Conservation (phyloP, 441 rosid species). For the Arabidopsis lyrata region DNA sequence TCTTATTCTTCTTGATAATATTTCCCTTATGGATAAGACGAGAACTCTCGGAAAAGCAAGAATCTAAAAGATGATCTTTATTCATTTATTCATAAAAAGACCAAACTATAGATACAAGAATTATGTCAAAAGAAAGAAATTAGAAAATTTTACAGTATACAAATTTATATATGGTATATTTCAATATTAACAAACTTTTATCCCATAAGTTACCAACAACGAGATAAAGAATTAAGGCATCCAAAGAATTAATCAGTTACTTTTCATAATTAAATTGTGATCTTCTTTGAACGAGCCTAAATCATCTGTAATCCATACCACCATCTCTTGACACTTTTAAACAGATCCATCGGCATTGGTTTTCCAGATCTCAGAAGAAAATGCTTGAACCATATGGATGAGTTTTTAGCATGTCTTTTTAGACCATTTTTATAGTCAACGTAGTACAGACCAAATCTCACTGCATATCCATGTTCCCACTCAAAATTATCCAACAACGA, state of each 20-base stretch:
- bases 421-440: background rate
- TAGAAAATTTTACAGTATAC: too few species aligned
- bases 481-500: conserved; percentile 2
- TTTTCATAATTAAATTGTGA: background rate
- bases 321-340: background rate
- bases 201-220: background rate
- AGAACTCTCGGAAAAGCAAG: background rate
- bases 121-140: background rate
- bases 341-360: background rate
- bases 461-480: conserved; percentile 3
- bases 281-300: background rate
- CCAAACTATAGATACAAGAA: too few species aligned
- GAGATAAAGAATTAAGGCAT: background rate
- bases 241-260: background rate
- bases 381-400: background rate
- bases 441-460: background rate
- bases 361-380: background rate
- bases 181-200: background rate
- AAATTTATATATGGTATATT: background rate
- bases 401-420: background rate
- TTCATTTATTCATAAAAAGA: background rate
- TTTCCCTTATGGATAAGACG: background rate
- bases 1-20: too few species aligned
- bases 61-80: background rate
- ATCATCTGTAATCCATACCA: background rate